Evolutionary conservation across 306 rosid species (phyloP), one percentile per base, ranked within the genome.

Genomic region (Castanospermum australe): DNA sequence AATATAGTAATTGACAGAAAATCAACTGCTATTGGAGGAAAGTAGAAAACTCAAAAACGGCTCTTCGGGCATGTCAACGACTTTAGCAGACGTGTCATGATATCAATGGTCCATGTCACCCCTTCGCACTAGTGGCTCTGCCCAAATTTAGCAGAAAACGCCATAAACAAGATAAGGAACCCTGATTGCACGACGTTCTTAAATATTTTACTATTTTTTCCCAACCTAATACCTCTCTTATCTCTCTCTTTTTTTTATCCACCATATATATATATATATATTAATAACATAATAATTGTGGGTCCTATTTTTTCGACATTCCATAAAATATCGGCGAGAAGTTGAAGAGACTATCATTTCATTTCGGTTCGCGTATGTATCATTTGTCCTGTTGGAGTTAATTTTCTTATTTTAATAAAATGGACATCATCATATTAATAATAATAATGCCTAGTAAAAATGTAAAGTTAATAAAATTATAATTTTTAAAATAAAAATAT

Each of bases 81-180:
- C 4, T 13, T 54, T 84, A 42, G 78, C 45, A 32, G 17, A 15
- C 84, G 82, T 84, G 84, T 47, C 84, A 75, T 13, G 50, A 6
- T 44, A 5, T 15, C 1, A 79, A 33, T 71, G 87, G 68, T 24
- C 6, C 25, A 68, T n/a, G 61, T 84, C 79, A 42, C 64, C 20
- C 28, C 15, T 30, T 38, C 65, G 11, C 22, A 71, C 24, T 11
- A 61, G 81, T 87, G 76, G 81, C 33, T 48, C 76, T 12, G 52
- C 21, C 69, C 5, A 18, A 8, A 14, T 32, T 15, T 11, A 32
- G 15, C 20, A 78, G 82, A 56, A 72, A 70, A 73, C 71, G 71
- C 85, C 91, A 67, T 62, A 84, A 85, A 57, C 66, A 17, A 77
- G 95, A 90, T 85, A 87, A 84, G 82, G 96, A 82, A 80, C 55